Base-by-base conservation (phyloP, 768 basidiomycete genomes). In the Lentinula guzmanii region DNA sequence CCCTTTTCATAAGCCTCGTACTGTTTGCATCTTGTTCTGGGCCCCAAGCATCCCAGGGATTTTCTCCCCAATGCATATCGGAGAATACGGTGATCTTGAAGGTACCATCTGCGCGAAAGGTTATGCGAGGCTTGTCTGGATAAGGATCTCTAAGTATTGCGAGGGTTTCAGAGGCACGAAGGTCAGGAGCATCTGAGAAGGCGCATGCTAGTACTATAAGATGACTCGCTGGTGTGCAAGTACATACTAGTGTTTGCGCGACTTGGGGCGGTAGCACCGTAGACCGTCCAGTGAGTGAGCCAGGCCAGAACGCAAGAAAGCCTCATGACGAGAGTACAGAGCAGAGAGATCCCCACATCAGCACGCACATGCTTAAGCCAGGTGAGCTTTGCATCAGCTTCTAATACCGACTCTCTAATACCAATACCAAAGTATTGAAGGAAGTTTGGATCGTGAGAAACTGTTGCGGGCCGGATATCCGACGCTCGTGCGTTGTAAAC, bases 51-150 rank as follows among this genome's bases (percentile, higher is more conserved):
- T 85, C 85, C 83, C 85, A 86, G 7, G 87, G 86, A 65, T 89
- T 86, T 71, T 91, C 89, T 31, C 90, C 89, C 63, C 80, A 90
- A 67, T 91, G 89, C 34, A 90, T 70, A 65, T 91, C 90, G 6
- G 87, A 88, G 69, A 91, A 89, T 5, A 90, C 77, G 13, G 84
- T 86, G 51, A 91, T 65, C 71, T 88, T 90, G 78, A 91, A 88
- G 1, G 82, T 82, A 2, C 84, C 85, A 67, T 87, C 80, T 0
- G 69, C 34, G 7, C 76, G 74, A 70, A 90, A 91, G 1, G 76
- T 78, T 15, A 90, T 63, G 11, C 81, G 80, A 13, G 79, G 79
- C 62, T 82, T 80, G 58, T 68, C 60, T 0, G 79, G 73, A 65
- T 82, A 82, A 0, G 79, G 81, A 48, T 82, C 64, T 10, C 77